A percentile compares a stretch with the other conserved stretches of the same genome.
phyloP scores from a whole-genome alignment of 1,139 yeast species.

The Taphrina populina region DNA sequence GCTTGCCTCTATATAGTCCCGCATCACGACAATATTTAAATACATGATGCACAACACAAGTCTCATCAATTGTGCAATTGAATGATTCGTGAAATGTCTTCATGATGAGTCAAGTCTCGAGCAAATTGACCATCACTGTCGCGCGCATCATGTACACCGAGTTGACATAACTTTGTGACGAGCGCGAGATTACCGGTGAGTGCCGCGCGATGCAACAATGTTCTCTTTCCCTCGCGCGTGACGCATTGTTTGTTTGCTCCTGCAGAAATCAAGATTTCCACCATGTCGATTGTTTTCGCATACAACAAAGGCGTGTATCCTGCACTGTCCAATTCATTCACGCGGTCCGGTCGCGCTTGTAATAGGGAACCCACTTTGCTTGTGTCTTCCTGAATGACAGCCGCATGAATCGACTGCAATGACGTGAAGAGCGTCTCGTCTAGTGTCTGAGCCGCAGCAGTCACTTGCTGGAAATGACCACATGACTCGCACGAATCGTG shows the following conservation, averaged over 20 bases:
- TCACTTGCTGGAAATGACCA: too few relatives aligned
- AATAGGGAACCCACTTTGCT: neutral
- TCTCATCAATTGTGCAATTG: too few relatives aligned
- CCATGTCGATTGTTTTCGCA: neutral
- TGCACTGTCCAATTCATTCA: slow-evolving; percentile 9
- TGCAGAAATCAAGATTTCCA: neutral
- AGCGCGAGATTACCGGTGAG: neutral
- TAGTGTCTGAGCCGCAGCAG: slow-evolving; percentile 16
- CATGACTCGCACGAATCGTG: too few relatives aligned
- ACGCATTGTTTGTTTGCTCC: neutral
- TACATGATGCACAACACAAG: too few relatives aligned
- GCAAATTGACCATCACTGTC: slow-evolving; percentile 16
- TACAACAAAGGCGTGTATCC: slow-evolving; percentile 22
- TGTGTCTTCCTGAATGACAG: slow-evolving; percentile 5
- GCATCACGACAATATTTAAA: too few relatives aligned
- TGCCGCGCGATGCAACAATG: slow-evolving; percentile 16
- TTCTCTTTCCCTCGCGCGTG: slow-evolving; percentile 19
- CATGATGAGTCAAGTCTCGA: neutral
- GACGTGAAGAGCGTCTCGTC: slow-evolving; percentile 26
- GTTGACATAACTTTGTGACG: neutral
- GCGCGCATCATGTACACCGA: neutral
- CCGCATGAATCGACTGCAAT: slow-evolving; percentile 11
- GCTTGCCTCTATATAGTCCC: too few relatives aligned
- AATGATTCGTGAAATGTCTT: too few relatives aligned
- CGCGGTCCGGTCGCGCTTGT: neutral